These are phyloP conservation scores for Diaporthe velutina DNA, from an alignment of 2,329 filamentous ascomycete species.

Conservation along the genomic window DNA sequence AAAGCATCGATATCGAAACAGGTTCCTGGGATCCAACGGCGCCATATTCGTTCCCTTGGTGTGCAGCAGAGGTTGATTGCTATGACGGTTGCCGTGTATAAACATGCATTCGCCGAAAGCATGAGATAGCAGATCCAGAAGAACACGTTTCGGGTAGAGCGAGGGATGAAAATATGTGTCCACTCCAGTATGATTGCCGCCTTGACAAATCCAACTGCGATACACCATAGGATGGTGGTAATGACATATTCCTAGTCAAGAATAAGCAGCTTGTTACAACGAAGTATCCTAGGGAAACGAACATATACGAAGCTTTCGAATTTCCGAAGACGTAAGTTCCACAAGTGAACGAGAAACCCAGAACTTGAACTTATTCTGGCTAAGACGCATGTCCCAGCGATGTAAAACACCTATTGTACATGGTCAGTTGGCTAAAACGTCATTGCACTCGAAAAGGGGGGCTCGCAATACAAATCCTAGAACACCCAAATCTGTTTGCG, in stretches of 20 bases:
- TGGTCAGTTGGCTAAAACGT: not conserved
- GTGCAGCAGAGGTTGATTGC: not conserved
- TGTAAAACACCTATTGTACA: not conserved
- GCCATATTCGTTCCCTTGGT: not conserved
- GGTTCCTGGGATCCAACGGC: not conserved
- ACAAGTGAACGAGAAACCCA: not conserved
- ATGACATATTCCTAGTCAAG: not conserved
- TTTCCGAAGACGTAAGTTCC: not conserved
- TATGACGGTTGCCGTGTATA: not conserved
- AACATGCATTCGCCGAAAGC: not conserved
- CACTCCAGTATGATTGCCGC: slow-evolving; percentile 8
- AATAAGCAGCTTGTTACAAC: not conserved
- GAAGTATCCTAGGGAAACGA: not conserved
- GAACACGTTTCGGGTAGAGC: not conserved
- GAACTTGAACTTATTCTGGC: not conserved
- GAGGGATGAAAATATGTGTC: slow-evolving; percentile 5
- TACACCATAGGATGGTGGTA: not conserved
- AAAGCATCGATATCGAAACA: not conserved
- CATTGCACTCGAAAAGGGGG: not conserved
- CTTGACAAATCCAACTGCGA: not conserved
- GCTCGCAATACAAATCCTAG: not conserved
- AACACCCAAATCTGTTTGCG: not conserved
- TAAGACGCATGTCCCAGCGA: not conserved
- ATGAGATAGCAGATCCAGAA: not conserved
- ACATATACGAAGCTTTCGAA: not conserved